Conservation (phyloP, 31 red algal species). For the Odonthalia washingtoniensis region DNA sequence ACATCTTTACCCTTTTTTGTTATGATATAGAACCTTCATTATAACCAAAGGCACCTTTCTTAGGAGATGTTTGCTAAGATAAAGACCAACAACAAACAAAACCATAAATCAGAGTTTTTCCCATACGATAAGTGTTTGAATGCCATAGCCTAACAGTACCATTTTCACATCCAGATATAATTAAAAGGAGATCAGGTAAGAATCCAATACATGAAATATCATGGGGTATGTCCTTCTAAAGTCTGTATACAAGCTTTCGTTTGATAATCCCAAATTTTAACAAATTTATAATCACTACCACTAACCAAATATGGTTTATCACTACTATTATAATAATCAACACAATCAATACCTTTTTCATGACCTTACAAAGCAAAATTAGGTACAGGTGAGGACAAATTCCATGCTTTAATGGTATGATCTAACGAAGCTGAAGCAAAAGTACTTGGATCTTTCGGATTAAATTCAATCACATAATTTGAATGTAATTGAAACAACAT, state of each 20-base stretch:
- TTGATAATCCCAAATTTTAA: constrained; percentile 98
- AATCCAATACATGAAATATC: constrained; percentile 96
- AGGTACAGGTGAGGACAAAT: constrained; percentile 87
- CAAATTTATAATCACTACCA: constrained; percentile 89
- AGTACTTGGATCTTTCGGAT: constrained; percentile 99
- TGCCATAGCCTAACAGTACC: constrained; percentile 90
- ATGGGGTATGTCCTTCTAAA: constrained; percentile 83
- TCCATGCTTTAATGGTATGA: constrained; percentile 98
- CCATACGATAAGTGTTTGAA: constrained; percentile 94
- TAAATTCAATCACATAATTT: constrained; percentile 98
- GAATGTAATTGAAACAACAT: constrained; percentile 98
- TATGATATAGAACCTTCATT: constrained; percentile 92
- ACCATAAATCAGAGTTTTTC: constrained; percentile 88
- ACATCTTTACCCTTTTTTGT: constrained; percentile 93
- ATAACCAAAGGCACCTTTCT: constrained; percentile 94
- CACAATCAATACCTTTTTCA: constrained; percentile 98
- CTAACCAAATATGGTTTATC: constrained; percentile 96
- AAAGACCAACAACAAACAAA: constrained; percentile 96
- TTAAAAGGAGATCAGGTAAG: constrained; percentile 88
- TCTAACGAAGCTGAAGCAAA: constrained; percentile 98
- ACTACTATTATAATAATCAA: constrained; percentile 96
- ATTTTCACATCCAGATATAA: constrained; percentile 94
- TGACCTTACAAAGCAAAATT: constrained; percentile 99
- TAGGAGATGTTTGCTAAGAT: constrained; percentile 88
- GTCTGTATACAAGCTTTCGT: constrained; percentile 96